Conservation (phyloP, 805 yeast genomes). For the Cyberlindnera xishuangbannaensis region DNA sequence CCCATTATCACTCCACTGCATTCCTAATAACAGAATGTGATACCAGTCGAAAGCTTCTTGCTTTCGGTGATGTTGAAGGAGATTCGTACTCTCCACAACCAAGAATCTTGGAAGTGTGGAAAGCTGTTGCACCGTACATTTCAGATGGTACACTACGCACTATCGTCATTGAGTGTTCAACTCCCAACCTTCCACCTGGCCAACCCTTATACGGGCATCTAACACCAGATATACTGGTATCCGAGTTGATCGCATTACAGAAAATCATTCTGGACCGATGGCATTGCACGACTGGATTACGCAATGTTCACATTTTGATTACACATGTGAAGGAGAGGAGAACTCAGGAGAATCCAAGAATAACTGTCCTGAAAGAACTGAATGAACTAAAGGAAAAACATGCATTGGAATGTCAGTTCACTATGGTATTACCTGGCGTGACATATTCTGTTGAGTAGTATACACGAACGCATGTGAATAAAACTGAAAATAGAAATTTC, state of each 20-base stretch:
- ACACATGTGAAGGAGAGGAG: conserved; percentile 44
- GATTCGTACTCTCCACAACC: conserved; percentile 41
- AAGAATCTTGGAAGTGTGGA: conserved; percentile 49
- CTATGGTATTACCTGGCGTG: conserved; percentile 52
- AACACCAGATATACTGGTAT: conserved; percentile 57
- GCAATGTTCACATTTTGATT: conserved; percentile 22
- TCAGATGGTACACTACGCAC: conserved; percentile 38
- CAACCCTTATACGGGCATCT: conserved; percentile 72
- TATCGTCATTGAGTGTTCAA: conserved; percentile 76
- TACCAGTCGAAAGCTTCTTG: conserved; percentile 35
- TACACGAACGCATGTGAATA: too few species aligned
- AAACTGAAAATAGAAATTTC: neutral
- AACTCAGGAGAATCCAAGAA: conserved; percentile 48
- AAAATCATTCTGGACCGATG: neutral
- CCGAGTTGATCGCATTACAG: conserved; percentile 38
- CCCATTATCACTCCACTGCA: conserved; percentile 42
- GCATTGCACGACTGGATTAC: conserved; percentile 7
- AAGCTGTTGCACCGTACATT: conserved; percentile 41
- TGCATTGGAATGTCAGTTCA: conserved; percentile 40
- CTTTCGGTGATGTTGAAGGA: conserved; percentile 84
- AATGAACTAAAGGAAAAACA: conserved; percentile 36
- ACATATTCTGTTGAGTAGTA: conserved; percentile 27
- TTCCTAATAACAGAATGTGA: conserved; percentile 42
- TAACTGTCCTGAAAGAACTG: conserved; percentile 44
- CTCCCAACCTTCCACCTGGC: conserved; percentile 36